Conservation (phyloP, 768 basidiomycete species). For the Holtermanniella nyarrowii region DNA sequence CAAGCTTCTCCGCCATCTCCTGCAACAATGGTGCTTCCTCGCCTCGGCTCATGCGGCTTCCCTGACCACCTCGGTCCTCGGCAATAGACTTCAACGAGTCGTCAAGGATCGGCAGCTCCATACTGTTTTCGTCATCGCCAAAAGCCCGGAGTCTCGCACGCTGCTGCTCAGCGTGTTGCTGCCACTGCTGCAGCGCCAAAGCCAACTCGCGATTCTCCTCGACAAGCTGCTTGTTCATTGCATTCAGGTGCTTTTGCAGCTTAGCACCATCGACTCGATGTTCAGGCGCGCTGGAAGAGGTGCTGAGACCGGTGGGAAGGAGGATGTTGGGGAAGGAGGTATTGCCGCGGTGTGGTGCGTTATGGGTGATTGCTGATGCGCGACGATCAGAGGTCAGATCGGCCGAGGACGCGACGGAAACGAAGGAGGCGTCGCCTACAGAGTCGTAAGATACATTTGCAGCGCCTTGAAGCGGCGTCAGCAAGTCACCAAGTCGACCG, state of each 20-base stretch:
- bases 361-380: slow-evolving; percentile 14
- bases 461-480: background rate
- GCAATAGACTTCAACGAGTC: too few species aligned
- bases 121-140: slow-evolving; percentile 6
- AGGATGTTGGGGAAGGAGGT: slow-evolving; percentile 34
- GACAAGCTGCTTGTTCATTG: slow-evolving; percentile 36
- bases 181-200: slow-evolving; percentile 27
- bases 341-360: slow-evolving; percentile 28
- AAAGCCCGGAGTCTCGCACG: slow-evolving; percentile 15
- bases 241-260: slow-evolving; percentile 36
- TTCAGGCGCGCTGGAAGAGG: slow-evolving; percentile 12
- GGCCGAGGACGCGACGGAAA: slow-evolving; percentile 36
- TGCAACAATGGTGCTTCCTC: slow-evolving; percentile 18
- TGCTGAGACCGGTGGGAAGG: slow-evolving; percentile 14
- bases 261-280: slow-evolving; percentile 33
- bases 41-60: slow-evolving; percentile 6
- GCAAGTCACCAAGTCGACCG: too few species aligned
- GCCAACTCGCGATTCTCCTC: slow-evolving; percentile 32
- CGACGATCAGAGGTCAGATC: slow-evolving; percentile 36
- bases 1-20: slow-evolving; percentile 25
- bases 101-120: background rate
- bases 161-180: slow-evolving; percentile 23
- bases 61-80: too few species aligned
- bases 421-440: slow-evolving; percentile 27
- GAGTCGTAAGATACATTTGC: slow-evolving; percentile 8